Base-by-base conservation (phyloP, 495 filamentous ascomycete species). In the Chlorociboria aeruginascens region DNA sequence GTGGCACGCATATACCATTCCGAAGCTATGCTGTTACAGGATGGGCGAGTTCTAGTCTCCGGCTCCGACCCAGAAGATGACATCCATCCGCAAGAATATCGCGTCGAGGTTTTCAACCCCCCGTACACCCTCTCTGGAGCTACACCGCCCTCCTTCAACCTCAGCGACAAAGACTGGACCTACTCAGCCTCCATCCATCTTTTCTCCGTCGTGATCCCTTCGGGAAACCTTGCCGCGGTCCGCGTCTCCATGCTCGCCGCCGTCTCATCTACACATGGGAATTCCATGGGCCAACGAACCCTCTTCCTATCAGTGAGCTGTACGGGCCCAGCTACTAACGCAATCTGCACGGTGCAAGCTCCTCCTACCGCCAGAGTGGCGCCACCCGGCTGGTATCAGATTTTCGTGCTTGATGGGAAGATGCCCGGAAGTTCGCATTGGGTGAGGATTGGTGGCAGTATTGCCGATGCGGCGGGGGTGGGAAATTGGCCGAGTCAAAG, bases 1-100 rank as follows among this genome's bases (percentile, higher is more conserved):
- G 68, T 83, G 33, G 73, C 70, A 13, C 76, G 79, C 30, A 58
- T 83, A 32, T 83, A 82, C 60, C 79, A 83, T 61, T 74, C 69
- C 51, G 79, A 83, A 58, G 74, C 78, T 49, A 71, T 82, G 56
- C 74, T 79, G 0, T 70, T 83, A 1, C 75, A 74, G 32, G 79
- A 83, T 61, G 79, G 79, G n/a, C 76, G 79, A 48, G 79, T 83
- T 17, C 63, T 83, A 6, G 68, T 83, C 48, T 76, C 76, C 2
- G 79, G 79, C 46, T 82, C 78, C 16, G 76, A 82, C 50, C 79
- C 79, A 0, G 57, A 82, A 54, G 53, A 32, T 39, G 43, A 50
- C 61, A 61, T 32, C 57, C 62, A 44, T 58, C 70, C 70, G 0
- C 66, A 83, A 53, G 79, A 83, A 59, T 80, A 81, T 63, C 74